A percentile compares a stretch with the other conserved stretches of the same genome.
These are phyloP conservation scores for Cyathus striatus DNA, from an alignment of 768 basidiomycete species.

Conservation along the genomic window DNA sequence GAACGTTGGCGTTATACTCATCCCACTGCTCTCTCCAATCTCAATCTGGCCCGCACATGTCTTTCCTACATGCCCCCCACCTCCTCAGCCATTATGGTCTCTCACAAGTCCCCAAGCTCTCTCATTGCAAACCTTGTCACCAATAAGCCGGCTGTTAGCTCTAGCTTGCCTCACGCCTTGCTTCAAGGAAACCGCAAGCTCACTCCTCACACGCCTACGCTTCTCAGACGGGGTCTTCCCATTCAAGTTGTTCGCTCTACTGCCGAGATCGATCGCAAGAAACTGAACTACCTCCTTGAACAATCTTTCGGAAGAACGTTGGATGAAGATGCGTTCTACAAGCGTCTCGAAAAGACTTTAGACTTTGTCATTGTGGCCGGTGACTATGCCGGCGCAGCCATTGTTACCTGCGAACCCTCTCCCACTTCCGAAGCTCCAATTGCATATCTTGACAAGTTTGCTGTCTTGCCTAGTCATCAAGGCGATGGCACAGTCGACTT, in stretches of 20 bases:
- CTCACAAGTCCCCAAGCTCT: conserved; percentile 91
- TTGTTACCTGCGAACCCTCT: conserved; percentile 70
- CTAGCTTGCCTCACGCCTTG: conserved; percentile 90
- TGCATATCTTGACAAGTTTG: conserved; percentile 98
- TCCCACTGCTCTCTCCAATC: conserved; percentile 83
- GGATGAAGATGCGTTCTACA: conserved; percentile 71
- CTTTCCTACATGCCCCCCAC: conserved; percentile 88
- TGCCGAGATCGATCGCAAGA: conserved; percentile 66
- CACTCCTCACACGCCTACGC: conserved; percentile 87
- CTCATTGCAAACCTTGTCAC: conserved; percentile 97
- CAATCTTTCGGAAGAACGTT: conserved; percentile 78
- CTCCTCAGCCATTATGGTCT: conserved; percentile 95
- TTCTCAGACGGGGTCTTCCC: conserved; percentile 84
- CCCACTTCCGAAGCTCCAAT: conserved; percentile 43
- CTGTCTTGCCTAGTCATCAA: conserved; percentile 90
- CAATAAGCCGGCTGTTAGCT: conserved; percentile 94
- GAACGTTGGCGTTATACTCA: conserved; percentile 69
- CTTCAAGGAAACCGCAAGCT: conserved; percentile 83
- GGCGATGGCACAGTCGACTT: conserved; percentile 99
- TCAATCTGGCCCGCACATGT: conserved; percentile 81
- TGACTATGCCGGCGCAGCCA: conserved; percentile 91
- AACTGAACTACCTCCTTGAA: conserved; percentile 81
- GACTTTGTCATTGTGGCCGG: conserved; percentile 94
- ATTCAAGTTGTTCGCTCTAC: conserved; percentile 74
- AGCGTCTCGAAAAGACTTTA: conserved; percentile 66